Evolutionary conservation across 2,329 filamentous ascomycete species (phyloP).

Genomic region (Colletotrichum sp.): DNA sequence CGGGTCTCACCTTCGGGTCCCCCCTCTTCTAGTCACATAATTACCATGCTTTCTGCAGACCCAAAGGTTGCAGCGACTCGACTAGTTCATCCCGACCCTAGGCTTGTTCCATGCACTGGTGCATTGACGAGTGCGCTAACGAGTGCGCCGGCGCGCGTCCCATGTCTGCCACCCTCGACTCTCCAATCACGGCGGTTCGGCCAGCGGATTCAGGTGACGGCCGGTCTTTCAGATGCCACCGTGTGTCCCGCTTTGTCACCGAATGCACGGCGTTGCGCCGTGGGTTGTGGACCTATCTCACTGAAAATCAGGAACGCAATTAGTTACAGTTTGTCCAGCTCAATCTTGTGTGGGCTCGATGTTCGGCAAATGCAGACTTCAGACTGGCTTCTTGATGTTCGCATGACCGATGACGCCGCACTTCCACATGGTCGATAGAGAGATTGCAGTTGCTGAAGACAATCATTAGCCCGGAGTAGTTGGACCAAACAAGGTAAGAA

Average conservation of each 20-base stretch:
- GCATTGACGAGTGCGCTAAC: conserved; percentile 3
- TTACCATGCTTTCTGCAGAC: background rate
- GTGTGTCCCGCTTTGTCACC: background rate
- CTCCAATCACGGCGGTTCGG: background rate
- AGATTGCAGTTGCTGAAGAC: background rate
- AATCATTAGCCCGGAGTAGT: too few relatives aligned
- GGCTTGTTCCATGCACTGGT: background rate
- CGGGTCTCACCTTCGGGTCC: background rate
- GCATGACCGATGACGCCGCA: rapidly evolving
- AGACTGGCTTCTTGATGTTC: rapidly evolving
- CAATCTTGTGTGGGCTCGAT: background rate
- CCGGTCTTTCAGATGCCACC: background rate
- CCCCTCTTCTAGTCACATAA: background rate
- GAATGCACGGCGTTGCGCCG: background rate
- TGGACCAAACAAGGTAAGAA: background rate
- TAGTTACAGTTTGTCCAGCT: background rate
- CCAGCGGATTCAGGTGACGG: background rate
- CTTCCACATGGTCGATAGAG: background rate
- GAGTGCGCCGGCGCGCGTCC: background rate
- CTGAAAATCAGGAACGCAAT: background rate
- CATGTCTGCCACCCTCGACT: background rate
- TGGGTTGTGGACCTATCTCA: background rate
- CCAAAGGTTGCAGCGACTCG: background rate
- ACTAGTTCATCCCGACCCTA: background rate
- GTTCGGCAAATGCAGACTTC: background rate